Conservation (phyloP, 2,329 filamentous ascomycete species). For the Aspergillus versicolor region DNA sequence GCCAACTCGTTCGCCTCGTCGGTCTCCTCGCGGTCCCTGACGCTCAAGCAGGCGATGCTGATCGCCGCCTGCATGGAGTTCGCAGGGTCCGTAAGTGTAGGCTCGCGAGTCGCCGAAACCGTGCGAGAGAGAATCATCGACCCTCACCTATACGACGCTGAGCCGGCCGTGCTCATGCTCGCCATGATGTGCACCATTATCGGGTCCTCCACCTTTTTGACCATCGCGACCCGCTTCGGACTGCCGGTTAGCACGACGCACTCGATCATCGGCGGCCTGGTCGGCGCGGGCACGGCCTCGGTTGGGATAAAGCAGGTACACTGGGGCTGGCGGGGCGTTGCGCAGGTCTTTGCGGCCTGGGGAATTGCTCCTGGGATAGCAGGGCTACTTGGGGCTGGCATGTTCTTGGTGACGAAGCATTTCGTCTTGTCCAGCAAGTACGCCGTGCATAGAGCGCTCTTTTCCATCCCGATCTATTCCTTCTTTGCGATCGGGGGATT, state of each 20-base stretch:
- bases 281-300: conserved; percentile 5
- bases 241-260: conserved; percentile 38
- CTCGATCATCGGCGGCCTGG: conserved; percentile 34
- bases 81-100: conserved; percentile 50
- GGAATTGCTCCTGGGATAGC: conserved; percentile 49
- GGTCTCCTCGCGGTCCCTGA: conserved; percentile 50
- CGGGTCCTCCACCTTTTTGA: conserved; percentile 31
- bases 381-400: conserved; percentile 46
- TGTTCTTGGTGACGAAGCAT: conserved; percentile 50
- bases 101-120: conserved; percentile 41
- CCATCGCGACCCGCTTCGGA: conserved; percentile 28
- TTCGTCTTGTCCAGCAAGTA: conserved; percentile 47
- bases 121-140: conserved; percentile 41
- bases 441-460: conserved; percentile 48
- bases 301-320: conserved; percentile 5
- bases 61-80: conserved; percentile 50
- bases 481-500: conserved; percentile 40
- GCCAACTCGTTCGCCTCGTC: conserved; percentile 53
- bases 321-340: conserved; percentile 42
- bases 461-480: conserved; percentile 48
- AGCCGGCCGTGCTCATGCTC: conserved; percentile 32
- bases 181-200: conserved; percentile 28
- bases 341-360: conserved; percentile 46
- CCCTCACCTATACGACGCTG: conserved; percentile 32
- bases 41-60: conserved; percentile 51